Percentiles rank a stretch among this genome's conserved stretches.
These are phyloP conservation scores for Leishmania braziliensis DNA, from an alignment of 208 protist genomes.

Conservation along the genomic window DNA sequence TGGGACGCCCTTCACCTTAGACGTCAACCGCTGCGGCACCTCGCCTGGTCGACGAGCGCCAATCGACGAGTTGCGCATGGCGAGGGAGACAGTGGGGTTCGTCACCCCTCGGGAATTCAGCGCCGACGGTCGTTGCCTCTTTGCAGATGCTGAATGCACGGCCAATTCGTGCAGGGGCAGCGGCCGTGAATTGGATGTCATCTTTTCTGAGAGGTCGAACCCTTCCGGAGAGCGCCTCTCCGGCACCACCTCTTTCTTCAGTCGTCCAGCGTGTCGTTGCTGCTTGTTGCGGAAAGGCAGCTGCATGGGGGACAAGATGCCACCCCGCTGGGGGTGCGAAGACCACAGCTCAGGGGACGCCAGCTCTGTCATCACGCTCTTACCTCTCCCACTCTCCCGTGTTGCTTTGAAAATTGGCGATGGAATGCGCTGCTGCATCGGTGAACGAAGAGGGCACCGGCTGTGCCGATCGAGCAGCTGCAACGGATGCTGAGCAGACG, in stretches of 20 bases:
- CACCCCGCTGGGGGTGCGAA: background rate
- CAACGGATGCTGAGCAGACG: slow-evolving; percentile 13
- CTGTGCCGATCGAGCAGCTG: slow-evolving; percentile 27
- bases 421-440: background rate
- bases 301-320: slow-evolving; percentile 15
- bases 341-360: background rate
- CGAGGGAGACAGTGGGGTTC: background rate
- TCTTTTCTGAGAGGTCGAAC: background rate
- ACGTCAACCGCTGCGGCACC: slow-evolving; percentile 7
- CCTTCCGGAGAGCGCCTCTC: background rate
- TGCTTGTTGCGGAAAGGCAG: background rate
- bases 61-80: slow-evolving; percentile 2
- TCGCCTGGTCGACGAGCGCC: slow-evolving; percentile 1
- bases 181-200: background rate
- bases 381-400: background rate
- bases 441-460: slow-evolving; percentile 8
- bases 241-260: background rate
- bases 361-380: background rate
- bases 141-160: background rate
- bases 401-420: background rate
- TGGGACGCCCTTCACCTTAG: background rate
- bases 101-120: background rate
- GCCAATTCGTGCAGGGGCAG: slow-evolving; percentile 14
- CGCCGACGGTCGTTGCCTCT: slow-evolving; percentile 10
- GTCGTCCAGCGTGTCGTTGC: background rate